A percentile compares a stretch with the other conserved stretches of the same genome.
These are phyloP conservation scores for Rosa hybrid DNA, from an alignment of 331 rosid species.

Conservation along the genomic window DNA sequence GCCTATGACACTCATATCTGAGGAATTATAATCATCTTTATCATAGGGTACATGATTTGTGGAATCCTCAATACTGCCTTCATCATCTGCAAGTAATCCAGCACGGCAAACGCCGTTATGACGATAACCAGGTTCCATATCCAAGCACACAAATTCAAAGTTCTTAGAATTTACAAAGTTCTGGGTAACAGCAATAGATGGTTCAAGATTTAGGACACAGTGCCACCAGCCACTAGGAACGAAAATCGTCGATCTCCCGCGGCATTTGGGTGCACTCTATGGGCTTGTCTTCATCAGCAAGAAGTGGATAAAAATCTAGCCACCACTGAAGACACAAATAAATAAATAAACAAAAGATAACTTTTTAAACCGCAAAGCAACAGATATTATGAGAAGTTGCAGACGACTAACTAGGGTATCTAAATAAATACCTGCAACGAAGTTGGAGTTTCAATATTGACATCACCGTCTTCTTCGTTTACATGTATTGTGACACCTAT, in stretches of 20 bases:
- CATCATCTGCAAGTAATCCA: constrained; percentile 91
- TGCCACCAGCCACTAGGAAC: constrained; percentile 99
- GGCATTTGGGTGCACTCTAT: constrained; percentile 95
- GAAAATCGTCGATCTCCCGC: constrained; percentile 93
- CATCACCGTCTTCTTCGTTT: constrained; percentile 94
- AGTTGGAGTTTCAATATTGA: constrained; percentile 77
- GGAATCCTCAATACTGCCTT: constrained; percentile 48
- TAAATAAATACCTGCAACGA: constrained; percentile 76
- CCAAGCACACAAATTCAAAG: constrained; percentile 95
- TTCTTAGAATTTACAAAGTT: constrained; percentile 85
- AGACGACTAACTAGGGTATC: not conserved
- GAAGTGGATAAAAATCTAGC: constrained; percentile 98
- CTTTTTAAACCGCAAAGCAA: not conserved
- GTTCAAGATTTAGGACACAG: constrained; percentile 90
- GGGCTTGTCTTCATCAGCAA: constrained; percentile 97
- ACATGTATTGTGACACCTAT: constrained; percentile 94
- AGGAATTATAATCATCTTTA: constrained; percentile 33
- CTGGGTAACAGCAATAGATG: constrained; percentile 93
- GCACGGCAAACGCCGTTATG: constrained; percentile 98
- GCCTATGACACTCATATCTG: too few relatives aligned
- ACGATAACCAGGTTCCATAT: constrained; percentile 96
- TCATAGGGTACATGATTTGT: constrained; percentile 33
- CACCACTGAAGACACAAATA: constrained; percentile 77
- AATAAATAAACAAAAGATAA: not conserved
- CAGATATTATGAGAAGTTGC: too few relatives aligned